phyloP scores from a whole-genome alignment of 2,329 filamentous ascomycete genomes.

The Mariannaea elegans region DNA sequence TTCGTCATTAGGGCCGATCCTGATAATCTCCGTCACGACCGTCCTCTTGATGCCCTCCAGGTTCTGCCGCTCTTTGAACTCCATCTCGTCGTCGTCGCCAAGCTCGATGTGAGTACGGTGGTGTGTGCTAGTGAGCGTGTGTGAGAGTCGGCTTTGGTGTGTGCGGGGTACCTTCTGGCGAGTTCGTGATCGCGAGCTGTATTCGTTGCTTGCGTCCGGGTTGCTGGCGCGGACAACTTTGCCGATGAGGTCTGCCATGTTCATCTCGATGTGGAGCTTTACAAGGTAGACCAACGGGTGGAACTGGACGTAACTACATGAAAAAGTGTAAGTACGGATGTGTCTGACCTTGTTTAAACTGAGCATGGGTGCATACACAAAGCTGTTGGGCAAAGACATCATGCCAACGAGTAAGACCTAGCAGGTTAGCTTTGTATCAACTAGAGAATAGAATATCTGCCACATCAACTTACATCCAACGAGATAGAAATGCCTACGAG shows the following conservation, averaged over 20 bases:
- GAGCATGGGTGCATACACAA: background rate
- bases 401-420: conserved; percentile 5
- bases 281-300: conserved; percentile 7
- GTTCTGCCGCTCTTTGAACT: conserved; percentile 35
- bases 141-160: conserved; percentile 29
- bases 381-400: conserved; percentile 13
- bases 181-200: conserved; percentile 34
- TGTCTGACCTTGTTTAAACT: no score
- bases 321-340: no score
- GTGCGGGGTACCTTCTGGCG: conserved; percentile 22
- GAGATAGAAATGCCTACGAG: background rate
- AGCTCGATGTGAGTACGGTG: conserved; percentile 36
- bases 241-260: conserved; percentile 14
- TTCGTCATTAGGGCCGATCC: conserved; percentile 23
- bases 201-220: conserved; percentile 16
- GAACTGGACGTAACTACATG: conserved; percentile 8
- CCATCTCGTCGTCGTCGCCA: conserved; percentile 37
- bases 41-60: conserved; percentile 36
- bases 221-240: conserved; percentile 14
- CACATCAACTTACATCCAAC: background rate
- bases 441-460: background rate
- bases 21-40: conserved; percentile 30
- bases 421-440: background rate
- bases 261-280: conserved; percentile 16
- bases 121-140: conserved; percentile 24